phyloP scores from a whole-genome alignment of 1,284 basidiomycete genomes.

The Ustilago tritici region DNA sequence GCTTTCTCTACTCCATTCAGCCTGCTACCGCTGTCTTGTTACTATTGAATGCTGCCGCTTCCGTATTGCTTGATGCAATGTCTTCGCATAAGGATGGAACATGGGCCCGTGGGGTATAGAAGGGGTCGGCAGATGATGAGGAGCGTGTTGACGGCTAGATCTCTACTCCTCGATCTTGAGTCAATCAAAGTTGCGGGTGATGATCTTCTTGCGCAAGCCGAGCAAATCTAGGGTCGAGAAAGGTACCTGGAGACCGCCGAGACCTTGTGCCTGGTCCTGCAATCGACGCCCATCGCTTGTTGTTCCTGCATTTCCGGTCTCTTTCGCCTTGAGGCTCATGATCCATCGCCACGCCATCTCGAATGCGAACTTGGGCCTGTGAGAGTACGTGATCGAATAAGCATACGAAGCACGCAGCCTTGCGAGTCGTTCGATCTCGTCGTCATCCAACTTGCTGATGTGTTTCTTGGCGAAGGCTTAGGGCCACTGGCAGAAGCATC shows the following conservation, averaged over 20 bases:
- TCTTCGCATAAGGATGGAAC: not conserved
- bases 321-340: conserved; percentile 32
- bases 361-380: conserved; percentile 34
- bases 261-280: conserved; percentile 7
- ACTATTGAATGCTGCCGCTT: not conserved
- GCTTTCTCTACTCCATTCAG: not conserved
- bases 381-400: conserved; percentile 28
- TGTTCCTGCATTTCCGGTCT: conserved; percentile 7
- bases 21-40: not conserved
- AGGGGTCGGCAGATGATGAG: not conserved
- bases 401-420: conserved; percentile 40
- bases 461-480: conserved; percentile 12
- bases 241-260: conserved; percentile 26
- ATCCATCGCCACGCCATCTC: conserved; percentile 45
- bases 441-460: conserved; percentile 23
- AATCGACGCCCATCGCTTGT: not conserved
- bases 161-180: conserved; percentile 19
- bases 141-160: conserved; percentile 9
- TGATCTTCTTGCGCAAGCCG: conserved; percentile 29
- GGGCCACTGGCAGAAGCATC: conserved; percentile 39
- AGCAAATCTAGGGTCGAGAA: conserved; percentile 25
- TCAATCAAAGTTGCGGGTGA: conserved; percentile 24
- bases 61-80: not conserved
- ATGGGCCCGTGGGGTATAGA: not conserved
- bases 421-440: conserved; percentile 17